A percentile compares a stretch with the other conserved stretches of the same genome.
Conservation (phyloP, 495 filamentous ascomycete genomes). For the Staphylotrichum tortipilum region DNA sequence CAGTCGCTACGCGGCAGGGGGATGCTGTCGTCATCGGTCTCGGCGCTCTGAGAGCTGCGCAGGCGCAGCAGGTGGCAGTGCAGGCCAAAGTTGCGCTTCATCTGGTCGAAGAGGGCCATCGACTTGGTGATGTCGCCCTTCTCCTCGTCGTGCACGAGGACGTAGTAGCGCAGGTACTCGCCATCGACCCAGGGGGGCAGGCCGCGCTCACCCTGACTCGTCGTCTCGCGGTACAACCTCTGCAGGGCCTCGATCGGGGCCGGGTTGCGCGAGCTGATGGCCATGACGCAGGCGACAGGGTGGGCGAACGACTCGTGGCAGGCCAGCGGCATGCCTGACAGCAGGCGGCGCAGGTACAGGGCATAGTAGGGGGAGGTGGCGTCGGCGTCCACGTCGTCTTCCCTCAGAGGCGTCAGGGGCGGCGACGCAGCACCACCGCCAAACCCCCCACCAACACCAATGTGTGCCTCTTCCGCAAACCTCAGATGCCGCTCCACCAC, state of each 20-base stretch:
- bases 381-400: conserved; percentile 31
- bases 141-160: conserved; percentile 96
- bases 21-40: conserved; percentile 87
- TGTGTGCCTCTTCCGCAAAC: conserved; percentile 42
- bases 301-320: conserved; percentile 91
- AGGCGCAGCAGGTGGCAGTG: conserved; percentile 89
- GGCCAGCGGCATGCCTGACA: conserved; percentile 66
- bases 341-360: conserved; percentile 69
- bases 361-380: conserved; percentile 60
- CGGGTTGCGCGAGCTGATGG: conserved; percentile 79
- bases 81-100: conserved; percentile 93
- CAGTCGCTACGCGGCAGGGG: conserved; percentile 74
- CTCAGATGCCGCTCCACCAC: conserved; percentile 45
- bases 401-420: conserved; percentile 27
- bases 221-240: conserved; percentile 71
- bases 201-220: conserved; percentile 55
- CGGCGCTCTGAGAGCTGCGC: conserved; percentile 72
- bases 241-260: conserved; percentile 76
- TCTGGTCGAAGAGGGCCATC: conserved; percentile 84
- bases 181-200: conserved; percentile 76
- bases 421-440: conserved; percentile 21
- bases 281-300: conserved; percentile 91
- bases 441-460: no score
- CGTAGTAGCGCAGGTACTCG: conserved; percentile 90
- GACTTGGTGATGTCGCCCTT: conserved; percentile 82